Conservation (phyloP, 2,329 filamentous ascomycete genomes). For the Xylariaceae sp. region DNA sequence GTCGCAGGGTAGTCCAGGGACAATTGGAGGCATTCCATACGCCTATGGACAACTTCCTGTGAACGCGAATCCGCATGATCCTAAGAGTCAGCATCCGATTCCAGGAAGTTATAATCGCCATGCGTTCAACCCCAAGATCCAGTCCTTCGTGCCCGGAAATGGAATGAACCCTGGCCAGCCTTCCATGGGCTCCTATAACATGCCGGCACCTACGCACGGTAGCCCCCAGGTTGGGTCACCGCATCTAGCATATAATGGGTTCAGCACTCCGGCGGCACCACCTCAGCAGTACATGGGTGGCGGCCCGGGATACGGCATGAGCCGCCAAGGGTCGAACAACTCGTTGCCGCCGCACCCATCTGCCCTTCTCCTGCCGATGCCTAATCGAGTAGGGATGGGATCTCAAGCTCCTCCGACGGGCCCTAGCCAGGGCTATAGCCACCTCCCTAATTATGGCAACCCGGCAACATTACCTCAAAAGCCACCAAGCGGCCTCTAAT, state of each 20-base stretch:
- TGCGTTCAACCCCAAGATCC: conserved; percentile 90
- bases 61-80: conserved; percentile 65
- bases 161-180: conserved; percentile 47
- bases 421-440: conserved; percentile 43
- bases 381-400: conserved; percentile 43
- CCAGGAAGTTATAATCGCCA: conserved; percentile 81
- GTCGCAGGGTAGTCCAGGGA: conserved; percentile 19
- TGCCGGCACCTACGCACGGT: conserved; percentile 43
- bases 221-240: conserved; percentile 52
- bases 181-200: conserved; percentile 45
- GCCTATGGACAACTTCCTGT: conserved; percentile 74
- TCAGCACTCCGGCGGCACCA: conserved; percentile 43
- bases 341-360: conserved; percentile 47
- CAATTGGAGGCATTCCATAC: conserved; percentile 53
- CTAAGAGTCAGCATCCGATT: conserved; percentile 74
- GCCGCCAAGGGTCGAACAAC: conserved; percentile 52
- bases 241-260: conserved; percentile 47
- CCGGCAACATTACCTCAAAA: conserved; percentile 58
- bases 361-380: conserved; percentile 43
- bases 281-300: conserved; percentile 42
- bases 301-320: conserved; percentile 49
- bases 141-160: conserved; percentile 76
- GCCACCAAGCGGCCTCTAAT: conserved; percentile 49
- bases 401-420: conserved; percentile 33
- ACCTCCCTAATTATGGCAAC: conserved; percentile 56